These are phyloP conservation scores for Xylaria longipes DNA, from an alignment of 495 filamentous ascomycete genomes.

Conservation along the genomic window DNA sequence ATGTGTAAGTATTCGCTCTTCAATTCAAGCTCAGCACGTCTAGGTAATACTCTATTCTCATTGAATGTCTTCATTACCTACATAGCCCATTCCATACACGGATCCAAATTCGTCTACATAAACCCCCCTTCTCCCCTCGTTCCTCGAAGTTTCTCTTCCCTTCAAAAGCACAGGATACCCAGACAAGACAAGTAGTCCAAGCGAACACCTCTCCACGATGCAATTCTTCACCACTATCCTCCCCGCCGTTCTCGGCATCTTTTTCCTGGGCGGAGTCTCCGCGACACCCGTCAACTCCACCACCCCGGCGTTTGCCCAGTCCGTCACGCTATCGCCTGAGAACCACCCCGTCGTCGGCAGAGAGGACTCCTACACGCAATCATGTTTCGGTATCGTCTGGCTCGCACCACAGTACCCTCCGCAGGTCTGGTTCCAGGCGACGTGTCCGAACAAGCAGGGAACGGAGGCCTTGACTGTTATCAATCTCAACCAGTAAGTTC, in stretches of 20 bases:
- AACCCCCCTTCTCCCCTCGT: background rate
- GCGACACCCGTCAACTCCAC: background rate
- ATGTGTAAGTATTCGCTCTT: background rate
- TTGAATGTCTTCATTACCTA: background rate
- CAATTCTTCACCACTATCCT: background rate
- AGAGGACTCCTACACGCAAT: background rate
- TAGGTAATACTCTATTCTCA: background rate
- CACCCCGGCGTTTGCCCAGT: background rate
- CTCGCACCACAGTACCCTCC: background rate
- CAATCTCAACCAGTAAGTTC: conserved; percentile 11
- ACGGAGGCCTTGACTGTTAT: background rate
- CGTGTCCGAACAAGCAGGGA: background rate
- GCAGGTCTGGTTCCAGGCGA: conserved; percentile 3
- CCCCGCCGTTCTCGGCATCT: background rate
- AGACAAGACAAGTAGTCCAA: background rate
- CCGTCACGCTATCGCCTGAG: background rate
- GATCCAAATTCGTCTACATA: background rate
- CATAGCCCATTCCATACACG: background rate
- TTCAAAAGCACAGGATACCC: background rate
- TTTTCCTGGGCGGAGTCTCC: background rate
- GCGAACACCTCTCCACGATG: background rate
- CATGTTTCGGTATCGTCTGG: background rate
- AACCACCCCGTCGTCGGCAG: background rate
- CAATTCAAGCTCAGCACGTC: background rate
- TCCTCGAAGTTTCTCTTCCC: background rate